A percentile compares a stretch with the other conserved stretches of the same genome.
Conservation (phyloP, 805 yeast species). For the Candida fluviatilis region DNA sequence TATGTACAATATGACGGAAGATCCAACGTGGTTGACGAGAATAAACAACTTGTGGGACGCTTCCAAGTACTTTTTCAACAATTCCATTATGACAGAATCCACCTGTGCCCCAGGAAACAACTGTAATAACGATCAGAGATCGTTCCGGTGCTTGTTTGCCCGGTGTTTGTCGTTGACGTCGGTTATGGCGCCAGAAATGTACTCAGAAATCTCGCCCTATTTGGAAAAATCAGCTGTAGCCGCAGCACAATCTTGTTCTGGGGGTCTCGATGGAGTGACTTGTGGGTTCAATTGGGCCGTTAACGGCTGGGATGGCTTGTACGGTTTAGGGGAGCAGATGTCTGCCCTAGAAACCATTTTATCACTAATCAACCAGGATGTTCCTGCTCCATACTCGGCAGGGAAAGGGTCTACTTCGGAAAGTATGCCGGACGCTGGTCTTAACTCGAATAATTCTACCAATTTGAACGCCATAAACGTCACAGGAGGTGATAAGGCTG, state of each 20-base stretch:
- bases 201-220: slow-evolving; percentile 37
- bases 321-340: slow-evolving; percentile 85
- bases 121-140: slow-evolving; percentile 74
- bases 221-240: slow-evolving; percentile 54
- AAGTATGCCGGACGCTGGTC: slow-evolving; percentile 34
- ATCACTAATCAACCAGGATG: slow-evolving; percentile 19
- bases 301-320: slow-evolving; percentile 58
- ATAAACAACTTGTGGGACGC: slow-evolving; percentile 34
- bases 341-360: slow-evolving; percentile 66
- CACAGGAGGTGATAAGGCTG: slow-evolving; percentile 68
- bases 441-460: slow-evolving; percentile 30
- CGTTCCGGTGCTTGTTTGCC: slow-evolving; percentile 67
- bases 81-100: slow-evolving; percentile 53
- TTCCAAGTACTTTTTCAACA: slow-evolving; percentile 41
- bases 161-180: slow-evolving; percentile 60
- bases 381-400: slow-evolving; percentile 28
- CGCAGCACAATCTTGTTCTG: slow-evolving; percentile 76
- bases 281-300: slow-evolving; percentile 74
- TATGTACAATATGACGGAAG: slow-evolving; percentile 58
- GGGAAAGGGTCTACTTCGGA: slow-evolving; percentile 34
- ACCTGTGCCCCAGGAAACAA: slow-evolving; percentile 48
- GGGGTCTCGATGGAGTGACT: slow-evolving; percentile 83
- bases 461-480: slow-evolving; percentile 45
- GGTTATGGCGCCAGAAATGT: slow-evolving; percentile 47
- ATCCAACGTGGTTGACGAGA: slow-evolving; percentile 37